Percentiles rank a stretch among this genome's conserved stretches.
phyloP scores from a whole-genome alignment of 371 early-diverging fungal genomes.

The Mortierella sp. region DNA sequence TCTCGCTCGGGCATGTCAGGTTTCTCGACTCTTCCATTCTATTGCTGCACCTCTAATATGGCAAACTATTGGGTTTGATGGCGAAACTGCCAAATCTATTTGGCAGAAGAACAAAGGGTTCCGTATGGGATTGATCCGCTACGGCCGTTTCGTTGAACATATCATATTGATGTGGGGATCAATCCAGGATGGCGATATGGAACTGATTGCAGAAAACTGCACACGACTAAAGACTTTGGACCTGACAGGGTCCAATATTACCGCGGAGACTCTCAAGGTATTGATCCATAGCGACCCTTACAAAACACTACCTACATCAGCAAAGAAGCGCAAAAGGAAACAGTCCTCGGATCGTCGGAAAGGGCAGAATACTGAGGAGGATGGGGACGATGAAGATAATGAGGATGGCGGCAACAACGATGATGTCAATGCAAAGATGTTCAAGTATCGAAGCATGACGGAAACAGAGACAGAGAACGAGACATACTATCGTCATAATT shows the following conservation, averaged over 20 bases:
- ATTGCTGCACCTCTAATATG: conserved; percentile 22
- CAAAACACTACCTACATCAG: background rate
- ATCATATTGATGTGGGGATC: background rate
- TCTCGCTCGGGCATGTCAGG: conserved; percentile 14
- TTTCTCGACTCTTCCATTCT: conserved; percentile 20
- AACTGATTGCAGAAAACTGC: conserved; percentile 34
- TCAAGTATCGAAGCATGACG: conserved; percentile 20
- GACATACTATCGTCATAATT: conserved; percentile 16
- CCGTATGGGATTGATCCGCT: conserved; percentile 31
- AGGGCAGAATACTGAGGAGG: background rate
- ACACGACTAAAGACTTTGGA: conserved; percentile 21
- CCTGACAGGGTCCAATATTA: conserved; percentile 24
- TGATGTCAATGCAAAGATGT: conserved; percentile 9
- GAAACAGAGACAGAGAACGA: conserved; percentile 42
- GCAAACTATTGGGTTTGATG: conserved; percentile 3
- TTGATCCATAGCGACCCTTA: conserved; percentile 41
- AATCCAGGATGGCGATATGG: conserved; percentile 32
- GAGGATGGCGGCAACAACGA: background rate
- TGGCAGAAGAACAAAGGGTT: conserved; percentile 30
- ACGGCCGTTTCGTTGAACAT: conserved; percentile 22
- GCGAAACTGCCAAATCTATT: background rate
- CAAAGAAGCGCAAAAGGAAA: conserved; percentile 14
- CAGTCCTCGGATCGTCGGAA: too few relatives aligned
- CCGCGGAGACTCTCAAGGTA: conserved; percentile 29
- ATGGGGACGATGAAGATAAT: conserved; percentile 3